Base-by-base conservation (phyloP, 352 stramenopile species). In the Globisporangium cederbergense region DNA sequence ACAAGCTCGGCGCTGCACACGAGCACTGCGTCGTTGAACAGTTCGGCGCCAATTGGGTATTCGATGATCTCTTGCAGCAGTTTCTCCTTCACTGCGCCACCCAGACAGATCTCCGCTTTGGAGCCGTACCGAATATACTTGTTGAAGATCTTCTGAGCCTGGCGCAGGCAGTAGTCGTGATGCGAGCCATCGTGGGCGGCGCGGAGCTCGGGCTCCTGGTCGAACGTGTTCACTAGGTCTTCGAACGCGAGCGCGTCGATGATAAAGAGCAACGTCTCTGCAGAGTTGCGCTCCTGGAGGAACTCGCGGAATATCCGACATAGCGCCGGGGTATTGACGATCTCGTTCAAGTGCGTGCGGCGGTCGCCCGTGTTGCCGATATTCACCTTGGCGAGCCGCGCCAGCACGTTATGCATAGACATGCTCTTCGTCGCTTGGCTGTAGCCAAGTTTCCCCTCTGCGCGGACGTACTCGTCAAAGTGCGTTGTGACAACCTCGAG, bases 71-170 rank as follows among this genome's bases (percentile, higher is more conserved):
- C 71, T 9, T 75, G 73, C 9, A 88, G 58, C 28, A 88, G 45
- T 50, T 70, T 75, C 32, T 77, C 79, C 38, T 88, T 87, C 11
- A 83, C 75, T 4, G 71, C 55, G 2, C 67, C 73, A 11, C 70
- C 56, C 2, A 87, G 52, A 56, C 79, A 85, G 40, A 91, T 78
- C 65, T 89, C 81, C 6, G 82, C 78, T 54, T 89, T 89, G 2
- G 82, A 89, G 22, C 82, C 82, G 53, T 81, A 88, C 13, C 81
- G 81, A 20, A 91, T 76, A 49, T 87, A 91, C 63, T 91, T 91
- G 67, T 82, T 89, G 64, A 88, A 91, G 68, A 88, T 89, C 50
- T 91, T 91, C 47, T 88, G 78, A 3, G 81, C 78, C 34, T 89
- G 74, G 1, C 79, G 76, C 40, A 87, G 65, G 20, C 78, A 86